Conservation (phyloP, 2,329 filamentous ascomycete species). For the Cercospora sp. region DNA sequence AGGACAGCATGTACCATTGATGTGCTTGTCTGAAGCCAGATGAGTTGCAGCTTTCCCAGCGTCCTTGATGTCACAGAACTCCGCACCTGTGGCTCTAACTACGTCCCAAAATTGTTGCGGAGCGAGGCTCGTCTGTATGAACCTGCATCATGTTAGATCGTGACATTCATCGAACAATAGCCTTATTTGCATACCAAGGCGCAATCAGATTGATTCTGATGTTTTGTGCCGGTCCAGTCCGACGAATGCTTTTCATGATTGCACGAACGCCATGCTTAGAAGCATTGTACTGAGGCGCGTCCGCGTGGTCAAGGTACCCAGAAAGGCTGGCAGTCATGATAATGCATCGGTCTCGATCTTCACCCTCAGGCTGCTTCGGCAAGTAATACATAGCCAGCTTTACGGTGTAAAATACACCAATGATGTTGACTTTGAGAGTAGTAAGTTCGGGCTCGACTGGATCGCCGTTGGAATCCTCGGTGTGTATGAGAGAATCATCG, state of each 20-base stretch:
- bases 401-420: conserved; percentile 33
- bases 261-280: conserved; percentile 47
- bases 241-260: conserved; percentile 43
- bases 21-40: conserved; percentile 25
- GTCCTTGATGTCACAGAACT: conserved; percentile 30
- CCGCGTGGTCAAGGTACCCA: conserved; percentile 51
- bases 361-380: conserved; percentile 36
- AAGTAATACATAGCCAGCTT: conserved; percentile 45
- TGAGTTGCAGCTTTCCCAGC: conserved; percentile 28
- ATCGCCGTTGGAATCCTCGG: conserved; percentile 22
- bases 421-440: conserved; percentile 29
- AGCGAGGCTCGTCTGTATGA: conserved; percentile 31
- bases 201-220: conserved; percentile 49
- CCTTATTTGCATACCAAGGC: conserved; percentile 26
- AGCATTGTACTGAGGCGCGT: conserved; percentile 40
- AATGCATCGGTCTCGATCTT: conserved; percentile 49
- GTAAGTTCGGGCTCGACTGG: conserved; percentile 32
- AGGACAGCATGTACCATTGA: conserved; percentile 26
- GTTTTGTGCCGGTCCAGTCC: conserved; percentile 44
- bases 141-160: conserved; percentile 22
- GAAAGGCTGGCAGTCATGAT: conserved; percentile 53
- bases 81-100: conserved; percentile 19
- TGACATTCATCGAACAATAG: background rate
- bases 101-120: conserved; percentile 23
- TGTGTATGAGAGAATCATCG: conserved; percentile 29